phyloP scores from a whole-genome alignment of 2,329 filamentous ascomycete genomes.

The Colletotrichum sp. region DNA sequence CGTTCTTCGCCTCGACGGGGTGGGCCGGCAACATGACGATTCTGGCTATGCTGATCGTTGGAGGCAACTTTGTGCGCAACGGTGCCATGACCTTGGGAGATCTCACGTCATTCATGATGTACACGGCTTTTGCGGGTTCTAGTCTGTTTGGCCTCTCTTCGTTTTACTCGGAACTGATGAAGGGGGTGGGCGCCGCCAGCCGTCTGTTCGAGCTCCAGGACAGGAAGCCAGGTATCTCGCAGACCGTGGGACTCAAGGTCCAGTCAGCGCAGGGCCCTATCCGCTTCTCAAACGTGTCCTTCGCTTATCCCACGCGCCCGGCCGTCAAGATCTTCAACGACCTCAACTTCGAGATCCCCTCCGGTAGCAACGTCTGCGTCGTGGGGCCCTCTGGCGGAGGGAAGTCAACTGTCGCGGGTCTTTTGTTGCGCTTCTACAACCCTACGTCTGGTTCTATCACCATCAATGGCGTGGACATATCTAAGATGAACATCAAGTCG shows the following conservation, averaged over 20 bases:
- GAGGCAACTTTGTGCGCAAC: conserved; percentile 86
- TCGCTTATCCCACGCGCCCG: conserved; percentile 92
- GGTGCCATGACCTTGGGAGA: conserved; percentile 91
- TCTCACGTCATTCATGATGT: conserved; percentile 97
- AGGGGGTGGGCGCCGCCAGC: conserved; percentile 95
- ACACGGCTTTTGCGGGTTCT: conserved; percentile 84
- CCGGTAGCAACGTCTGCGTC: conserved; percentile 93
- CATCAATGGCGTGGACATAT: conserved; percentile 85
- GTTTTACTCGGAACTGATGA: conserved; percentile 99
- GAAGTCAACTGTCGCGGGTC: conserved; percentile 93
- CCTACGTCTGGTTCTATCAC: conserved; percentile 78
- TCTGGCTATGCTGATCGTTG: conserved; percentile 85
- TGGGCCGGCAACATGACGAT: conserved; percentile 98
- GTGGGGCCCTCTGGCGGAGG: conserved; percentile 96
- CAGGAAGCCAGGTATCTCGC: conserved; percentile 82
- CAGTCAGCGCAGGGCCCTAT: conserved; percentile 87
- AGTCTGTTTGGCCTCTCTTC: conserved; percentile 93
- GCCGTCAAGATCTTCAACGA: conserved; percentile 91
- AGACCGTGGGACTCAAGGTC: conserved; percentile 82
- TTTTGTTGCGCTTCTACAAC: conserved; percentile 90
- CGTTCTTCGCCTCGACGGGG: conserved; percentile 86
- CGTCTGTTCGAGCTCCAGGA: conserved; percentile 96
- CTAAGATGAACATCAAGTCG: conserved; percentile 90
- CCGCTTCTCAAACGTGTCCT: conserved; percentile 82
- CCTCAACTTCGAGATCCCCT: conserved; percentile 87